Conservation (phyloP, 2,329 filamentous ascomycete species). For the Emergomyces orientalis region DNA sequence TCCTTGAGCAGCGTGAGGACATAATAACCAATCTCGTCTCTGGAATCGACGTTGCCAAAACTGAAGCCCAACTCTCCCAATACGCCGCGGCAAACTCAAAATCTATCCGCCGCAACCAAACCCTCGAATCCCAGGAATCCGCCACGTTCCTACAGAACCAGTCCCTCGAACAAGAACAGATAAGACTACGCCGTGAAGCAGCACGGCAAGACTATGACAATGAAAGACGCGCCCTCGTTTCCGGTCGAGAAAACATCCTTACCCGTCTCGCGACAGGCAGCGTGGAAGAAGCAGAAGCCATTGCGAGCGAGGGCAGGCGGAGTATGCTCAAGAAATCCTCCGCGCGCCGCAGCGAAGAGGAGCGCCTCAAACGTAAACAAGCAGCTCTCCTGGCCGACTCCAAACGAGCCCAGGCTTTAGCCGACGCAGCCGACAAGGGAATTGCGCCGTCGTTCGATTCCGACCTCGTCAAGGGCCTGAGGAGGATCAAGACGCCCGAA, state of each 20-base stretch:
- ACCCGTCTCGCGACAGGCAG: conserved; percentile 57
- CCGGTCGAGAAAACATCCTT: conserved; percentile 59
- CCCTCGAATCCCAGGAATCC: conserved; percentile 40
- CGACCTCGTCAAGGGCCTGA: conserved; percentile 68
- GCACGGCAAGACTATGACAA: conserved; percentile 61
- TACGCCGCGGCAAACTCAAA: conserved; percentile 65
- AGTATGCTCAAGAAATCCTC: conserved; percentile 66
- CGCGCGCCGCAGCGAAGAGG: conserved; percentile 47
- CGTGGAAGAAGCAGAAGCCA: conserved; percentile 48
- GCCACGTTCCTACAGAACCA: conserved; percentile 39
- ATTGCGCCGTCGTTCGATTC: conserved; percentile 21
- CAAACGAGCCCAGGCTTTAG: conserved; percentile 24
- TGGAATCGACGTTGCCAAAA: conserved; percentile 57
- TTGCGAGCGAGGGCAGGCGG: conserved; percentile 45
- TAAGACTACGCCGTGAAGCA: conserved; percentile 52
- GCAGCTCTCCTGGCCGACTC: conserved; percentile 27
- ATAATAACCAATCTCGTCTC: conserved; percentile 81
- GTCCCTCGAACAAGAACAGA: conserved; percentile 56
- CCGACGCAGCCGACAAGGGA: conserved; percentile 10
- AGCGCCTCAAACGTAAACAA: conserved; percentile 39
- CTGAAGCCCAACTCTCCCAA: conserved; percentile 49
- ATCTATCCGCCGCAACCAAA: conserved; percentile 46
- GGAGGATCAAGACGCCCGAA: conserved; percentile 51
- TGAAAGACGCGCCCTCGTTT: conserved; percentile 55
- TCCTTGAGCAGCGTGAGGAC: conserved; percentile 84